Evolutionary conservation across 2,329 filamentous ascomycete species (phyloP), one percentile per base, ranked within the genome.

Genomic region (Aspergillus melleus): DNA sequence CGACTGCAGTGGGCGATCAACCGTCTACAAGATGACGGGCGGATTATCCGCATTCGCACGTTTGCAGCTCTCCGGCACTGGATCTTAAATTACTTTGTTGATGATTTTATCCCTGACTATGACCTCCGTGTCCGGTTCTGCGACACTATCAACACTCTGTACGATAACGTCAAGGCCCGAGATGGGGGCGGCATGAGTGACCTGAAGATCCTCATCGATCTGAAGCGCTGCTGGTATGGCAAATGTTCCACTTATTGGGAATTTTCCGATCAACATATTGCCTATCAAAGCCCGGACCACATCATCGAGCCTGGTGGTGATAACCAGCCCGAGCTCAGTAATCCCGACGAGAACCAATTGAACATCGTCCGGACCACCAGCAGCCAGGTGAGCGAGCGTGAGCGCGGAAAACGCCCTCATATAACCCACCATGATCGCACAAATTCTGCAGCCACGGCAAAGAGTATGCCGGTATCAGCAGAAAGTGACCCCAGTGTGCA

Each of bases 181-280:
- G 72, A 77, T 55, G 80, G 82, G 63, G 79, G 81, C 49, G 84
- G 85, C 36, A 81, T 80, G 55, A 87, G 86, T 52, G 87, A 89
- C 68, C 75, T 96, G 60, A 97, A 97, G 75, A 96, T 98, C 65
- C 82, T 99, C 39, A 88, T 90, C 30, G 95, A 99, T 76, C 80
- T 99, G 63, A 99, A 99, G 76, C 96, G 96, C 73, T 98, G 95
- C 73, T 99, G 95, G 95, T 88, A 93, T 73, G 86, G 93, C 54
- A 91, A 95, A 20, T 98, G 93, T 73, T 88, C 90, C 0, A 79
- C 93, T 57, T 96, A 93, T 73, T 99, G 95, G 94, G 91, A 96
- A 63, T 85, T 84, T 0, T 81, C 86, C 0, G 86, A 91, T 51
- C 88, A 88, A 39, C 83, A 88, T 64, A 79, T 82, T 1, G 83